Base-by-base conservation (phyloP, 257 asterid genomes). In the Fraxinus cuspidata region DNA sequence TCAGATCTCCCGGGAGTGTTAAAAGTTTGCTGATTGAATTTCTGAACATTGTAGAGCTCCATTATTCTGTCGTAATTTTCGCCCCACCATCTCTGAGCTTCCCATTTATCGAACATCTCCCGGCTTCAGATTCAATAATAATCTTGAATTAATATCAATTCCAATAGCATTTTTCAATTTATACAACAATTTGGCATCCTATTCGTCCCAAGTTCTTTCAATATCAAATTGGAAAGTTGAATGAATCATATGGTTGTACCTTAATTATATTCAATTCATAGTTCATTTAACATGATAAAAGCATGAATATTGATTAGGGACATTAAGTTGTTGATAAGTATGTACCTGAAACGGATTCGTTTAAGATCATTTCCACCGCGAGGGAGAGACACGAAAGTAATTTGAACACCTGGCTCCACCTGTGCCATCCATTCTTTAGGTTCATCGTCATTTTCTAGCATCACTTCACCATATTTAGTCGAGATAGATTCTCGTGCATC, bases 11-110 rank as follows among this genome's bases (percentile, higher is more conserved):
- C 81, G 25, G 93, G 93, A 2, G 93, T 89, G 71, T 86, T 76
- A 38, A 89, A 83, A 68, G 88, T 88, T 81, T 89, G 93, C 70
- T 77, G 83, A 12, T 87, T 89, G 83, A 89, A 89, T 81, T 80
- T 87, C 75, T 85, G 91, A 44, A 89, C 91, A 58, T 89, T 89
- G 73, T 89, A 85, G 10, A 89, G 87, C 84, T 89, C 93, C 93
- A 85, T 89, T 65, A 89, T 87, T 56, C 88, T 79, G 66, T 89
- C 93, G 51, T 79, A 89, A 58, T 89, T 89, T 77, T 89, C 93
- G 0, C 86, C 91, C 91, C 91, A 87, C 93, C 91, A 87, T 80
- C 85, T 81, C 79, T 89, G 93, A 56, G 91, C 91, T 82, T 87
- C 85, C 90, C 91, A 87, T 70, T 87, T 89, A 80, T 85, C 70